These are phyloP conservation scores for Cryptococcus deneoformans DNA, from an alignment of 1,284 basidiomycete genomes.

Conservation along the genomic window DNA sequence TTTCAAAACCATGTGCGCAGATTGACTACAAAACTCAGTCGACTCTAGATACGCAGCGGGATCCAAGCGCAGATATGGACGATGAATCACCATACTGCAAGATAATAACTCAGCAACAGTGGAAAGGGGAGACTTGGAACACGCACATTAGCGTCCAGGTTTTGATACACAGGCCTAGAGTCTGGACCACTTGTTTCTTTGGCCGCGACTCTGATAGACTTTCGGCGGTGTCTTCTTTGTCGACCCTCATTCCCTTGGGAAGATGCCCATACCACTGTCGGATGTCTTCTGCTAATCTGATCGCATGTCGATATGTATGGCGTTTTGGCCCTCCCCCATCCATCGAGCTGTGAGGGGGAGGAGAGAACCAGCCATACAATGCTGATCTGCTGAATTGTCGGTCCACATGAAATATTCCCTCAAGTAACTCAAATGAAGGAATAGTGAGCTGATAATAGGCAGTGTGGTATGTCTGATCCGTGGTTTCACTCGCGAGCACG, in stretches of 20 bases:
- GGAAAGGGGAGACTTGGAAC: neutral
- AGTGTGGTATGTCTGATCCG: conserved; percentile 44
- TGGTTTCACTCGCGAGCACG: conserved; percentile 33
- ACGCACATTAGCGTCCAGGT: conserved; percentile 47
- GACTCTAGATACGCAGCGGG: conserved; percentile 47
- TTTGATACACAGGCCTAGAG: conserved; percentile 44
- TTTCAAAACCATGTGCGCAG: conserved; percentile 40
- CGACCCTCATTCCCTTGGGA: conserved; percentile 42
- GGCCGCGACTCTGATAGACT: conserved; percentile 17
- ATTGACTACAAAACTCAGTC: conserved; percentile 36
- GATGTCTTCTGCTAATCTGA: conserved; percentile 45
- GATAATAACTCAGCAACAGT: conserved; percentile 1
- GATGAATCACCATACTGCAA: conserved; percentile 43
- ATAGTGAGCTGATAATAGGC: conserved; percentile 48
- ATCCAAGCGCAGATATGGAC: conserved; percentile 48
- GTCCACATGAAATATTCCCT: conserved; percentile 44
- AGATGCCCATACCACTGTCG: conserved; percentile 43
- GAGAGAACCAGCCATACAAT: conserved; percentile 44
- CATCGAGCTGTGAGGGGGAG: conserved; percentile 7
- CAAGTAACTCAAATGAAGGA: conserved; percentile 43
- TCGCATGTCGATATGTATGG: conserved; percentile 45
- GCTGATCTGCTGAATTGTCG: conserved; percentile 34
- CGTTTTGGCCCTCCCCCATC: conserved; percentile 4
- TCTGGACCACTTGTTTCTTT: conserved; percentile 38
- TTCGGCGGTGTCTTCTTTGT: conserved; percentile 33